Base-by-base conservation (phyloP, 164 flowering plant genomes). In the grape (Vitis vinifera) region DNA sequence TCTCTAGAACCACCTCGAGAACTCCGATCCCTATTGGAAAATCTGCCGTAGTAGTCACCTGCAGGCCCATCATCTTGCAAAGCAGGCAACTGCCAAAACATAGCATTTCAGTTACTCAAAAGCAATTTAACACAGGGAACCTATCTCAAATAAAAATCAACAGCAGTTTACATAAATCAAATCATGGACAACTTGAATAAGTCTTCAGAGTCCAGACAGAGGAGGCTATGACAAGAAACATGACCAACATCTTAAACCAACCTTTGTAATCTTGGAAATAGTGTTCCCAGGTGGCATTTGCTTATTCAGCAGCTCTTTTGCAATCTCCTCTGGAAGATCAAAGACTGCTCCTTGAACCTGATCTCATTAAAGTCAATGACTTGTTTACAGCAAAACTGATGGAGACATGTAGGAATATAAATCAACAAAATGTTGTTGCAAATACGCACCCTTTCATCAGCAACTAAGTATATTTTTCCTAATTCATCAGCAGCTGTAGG, bases 271-370 rank as follows among this genome's bases (percentile, higher is more conserved):
- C 76, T 83, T 91, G 66, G 92, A 53, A 57, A 95, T 76, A 23
- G 86, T 81, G 82, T 90, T 88, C 68, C 99, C 99, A 58, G 92
- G 86, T 11, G 94, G 95, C 27, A 73, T 55, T 73, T 91, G 82
- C 85, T 71, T 88, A 37, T 57, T 80, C 52, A 95, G 83, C 48
- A 95, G 81, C 80, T 90, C 91, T 78, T 88, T 93, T 8, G 98
- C 99, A 71, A 91, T 86, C 79, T 93, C 99, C 82, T 95, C 97
- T 3, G 99, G 99, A 67, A 95, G 88, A 86, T 95, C 99, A 82
- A 95, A 95, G 55, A 95, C 98, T 16, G 99, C 99, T 37, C 96
- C 98, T 79, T 91, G 94, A 69, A 93, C 89, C 99, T 95, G 84
- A 76, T 29, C 75, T 48, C 27, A 67, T 16, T 70, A 44, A 31